Evolutionary conservation across 1,139 yeast genomes (phyloP).

Genomic region (Lodderomyces beijingensis): DNA sequence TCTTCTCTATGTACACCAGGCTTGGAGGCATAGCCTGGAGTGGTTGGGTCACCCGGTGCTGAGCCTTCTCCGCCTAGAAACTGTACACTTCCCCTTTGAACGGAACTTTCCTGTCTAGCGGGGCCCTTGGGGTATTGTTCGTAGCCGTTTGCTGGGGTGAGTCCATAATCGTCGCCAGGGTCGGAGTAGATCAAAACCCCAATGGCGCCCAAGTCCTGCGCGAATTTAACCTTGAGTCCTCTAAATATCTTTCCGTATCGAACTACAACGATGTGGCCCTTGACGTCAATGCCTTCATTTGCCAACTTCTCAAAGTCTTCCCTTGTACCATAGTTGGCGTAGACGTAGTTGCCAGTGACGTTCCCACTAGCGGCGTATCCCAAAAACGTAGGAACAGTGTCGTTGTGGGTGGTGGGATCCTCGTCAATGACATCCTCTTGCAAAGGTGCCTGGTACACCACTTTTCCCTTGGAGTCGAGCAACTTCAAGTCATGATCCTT

Average conservation of each 20-base stretch:
- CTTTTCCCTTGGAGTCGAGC: slow-evolving; percentile 22
- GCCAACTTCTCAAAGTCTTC: slow-evolving; percentile 35
- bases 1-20: slow-evolving; percentile 44
- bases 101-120: slow-evolving; percentile 48
- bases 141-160: slow-evolving; percentile 39
- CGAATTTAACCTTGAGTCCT: slow-evolving; percentile 46
- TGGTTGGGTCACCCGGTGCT: slow-evolving; percentile 85
- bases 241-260: slow-evolving; percentile 41
- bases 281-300: slow-evolving; percentile 30
- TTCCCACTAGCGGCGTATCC: slow-evolving; percentile 48
- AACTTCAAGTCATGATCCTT: slow-evolving; percentile 44
- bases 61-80: slow-evolving; percentile 58
- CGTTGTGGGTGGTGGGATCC: slow-evolving; percentile 62
- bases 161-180: slow-evolving; percentile 42
- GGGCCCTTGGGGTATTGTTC: slow-evolving; percentile 45
- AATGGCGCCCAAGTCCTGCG: slow-evolving; percentile 44
- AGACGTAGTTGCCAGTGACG: slow-evolving; percentile 42
- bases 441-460: slow-evolving; percentile 58
- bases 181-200: slow-evolving; percentile 43
- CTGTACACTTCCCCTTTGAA: slow-evolving; percentile 82
- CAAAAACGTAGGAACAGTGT: slow-evolving; percentile 42
- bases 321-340: slow-evolving; percentile 38
- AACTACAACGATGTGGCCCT: slow-evolving; percentile 40
- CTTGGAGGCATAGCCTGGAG: slow-evolving; percentile 77
- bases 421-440: slow-evolving; percentile 68